These are phyloP conservation scores for Acanthamoeba culbertsoni DNA, from an alignment of 208 protist species.

Conservation along the genomic window DNA sequence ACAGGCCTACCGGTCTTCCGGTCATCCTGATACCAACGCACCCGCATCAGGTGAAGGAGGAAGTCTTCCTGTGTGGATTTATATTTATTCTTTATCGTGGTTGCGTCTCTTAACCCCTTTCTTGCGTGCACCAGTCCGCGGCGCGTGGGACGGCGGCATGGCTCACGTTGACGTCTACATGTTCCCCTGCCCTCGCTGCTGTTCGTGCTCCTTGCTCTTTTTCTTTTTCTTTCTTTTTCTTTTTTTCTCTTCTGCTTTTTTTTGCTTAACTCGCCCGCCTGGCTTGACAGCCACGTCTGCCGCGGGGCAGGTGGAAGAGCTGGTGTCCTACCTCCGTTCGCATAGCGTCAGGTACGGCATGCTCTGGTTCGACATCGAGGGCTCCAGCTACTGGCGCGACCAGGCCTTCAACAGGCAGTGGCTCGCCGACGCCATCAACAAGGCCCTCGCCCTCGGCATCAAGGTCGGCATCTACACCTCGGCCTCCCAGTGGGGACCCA, in stretches of 20 bases:
- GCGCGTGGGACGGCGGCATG: constrained; percentile 33
- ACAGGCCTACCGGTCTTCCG: not conserved
- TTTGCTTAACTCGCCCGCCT: not conserved
- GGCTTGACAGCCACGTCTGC: constrained; percentile 10
- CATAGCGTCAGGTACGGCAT: constrained; percentile 24
- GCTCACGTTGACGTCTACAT: constrained; percentile 56
- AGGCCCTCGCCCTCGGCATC: not conserved
- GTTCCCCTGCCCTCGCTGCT: constrained; percentile 46
- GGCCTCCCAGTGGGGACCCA: constrained; percentile 7
- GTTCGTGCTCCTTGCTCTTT: too few relatives aligned
- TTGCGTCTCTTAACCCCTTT: not conserved
- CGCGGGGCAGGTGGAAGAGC: not conserved
- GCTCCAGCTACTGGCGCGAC: not conserved
- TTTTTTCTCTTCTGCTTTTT: too few relatives aligned
- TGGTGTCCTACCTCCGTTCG: constrained; percentile 23
- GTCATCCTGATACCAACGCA: not conserved
- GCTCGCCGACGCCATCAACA: not conserved
- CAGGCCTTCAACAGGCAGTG: constrained; percentile 23
- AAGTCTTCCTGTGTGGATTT: not conserved
- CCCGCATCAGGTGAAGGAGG: not conserved
- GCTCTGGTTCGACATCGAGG: constrained; percentile 56
- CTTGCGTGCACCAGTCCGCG: not conserved
- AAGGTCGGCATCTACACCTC: constrained; percentile 21
- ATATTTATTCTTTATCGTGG: not conserved
- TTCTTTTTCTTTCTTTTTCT: too few relatives aligned